These are phyloP conservation scores for Pichia paraexigua DNA, from an alignment of 805 yeast species.

Conservation along the genomic window DNA sequence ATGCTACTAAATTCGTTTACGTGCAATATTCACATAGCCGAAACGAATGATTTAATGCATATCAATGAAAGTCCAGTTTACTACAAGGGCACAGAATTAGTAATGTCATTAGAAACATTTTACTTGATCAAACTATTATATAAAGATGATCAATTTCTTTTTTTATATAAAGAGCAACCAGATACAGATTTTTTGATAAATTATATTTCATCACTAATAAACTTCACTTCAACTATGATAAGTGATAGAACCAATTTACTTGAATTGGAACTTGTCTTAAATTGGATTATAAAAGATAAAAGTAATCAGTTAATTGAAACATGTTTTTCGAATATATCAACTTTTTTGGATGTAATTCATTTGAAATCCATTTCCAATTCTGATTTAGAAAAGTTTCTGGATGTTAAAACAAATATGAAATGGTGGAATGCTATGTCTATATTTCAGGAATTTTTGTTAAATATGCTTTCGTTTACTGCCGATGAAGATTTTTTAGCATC, in stretches of 20 bases:
- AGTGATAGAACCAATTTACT: not conserved
- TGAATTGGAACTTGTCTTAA: not conserved
- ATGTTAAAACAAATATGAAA: not conserved
- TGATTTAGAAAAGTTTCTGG: not conserved
- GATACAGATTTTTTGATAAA: not conserved
- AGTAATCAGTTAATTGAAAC: not conserved
- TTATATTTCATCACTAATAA: not conserved
- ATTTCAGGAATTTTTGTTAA: constrained; percentile 3
- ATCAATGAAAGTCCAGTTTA: not conserved
- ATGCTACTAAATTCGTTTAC: not conserved
- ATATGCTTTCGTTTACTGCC: constrained; percentile 1
- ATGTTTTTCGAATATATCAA: not conserved
- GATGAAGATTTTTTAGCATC: not conserved
- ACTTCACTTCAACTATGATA: not conserved
- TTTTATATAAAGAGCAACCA: not conserved
- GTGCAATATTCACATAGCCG: not conserved
- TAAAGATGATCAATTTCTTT: not conserved
- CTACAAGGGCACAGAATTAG: not conserved
- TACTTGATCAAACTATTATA: not conserved
- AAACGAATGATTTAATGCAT: not conserved
- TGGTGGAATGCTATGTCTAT: constrained; percentile 1
- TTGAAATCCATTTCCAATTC: not conserved
- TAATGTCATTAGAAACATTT: not conserved
- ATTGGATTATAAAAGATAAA: constrained; percentile 5
- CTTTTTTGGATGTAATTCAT: not conserved